phyloP scores from a whole-genome alignment of 495 filamentous ascomycete genomes.

The Darksidea phi region DNA sequence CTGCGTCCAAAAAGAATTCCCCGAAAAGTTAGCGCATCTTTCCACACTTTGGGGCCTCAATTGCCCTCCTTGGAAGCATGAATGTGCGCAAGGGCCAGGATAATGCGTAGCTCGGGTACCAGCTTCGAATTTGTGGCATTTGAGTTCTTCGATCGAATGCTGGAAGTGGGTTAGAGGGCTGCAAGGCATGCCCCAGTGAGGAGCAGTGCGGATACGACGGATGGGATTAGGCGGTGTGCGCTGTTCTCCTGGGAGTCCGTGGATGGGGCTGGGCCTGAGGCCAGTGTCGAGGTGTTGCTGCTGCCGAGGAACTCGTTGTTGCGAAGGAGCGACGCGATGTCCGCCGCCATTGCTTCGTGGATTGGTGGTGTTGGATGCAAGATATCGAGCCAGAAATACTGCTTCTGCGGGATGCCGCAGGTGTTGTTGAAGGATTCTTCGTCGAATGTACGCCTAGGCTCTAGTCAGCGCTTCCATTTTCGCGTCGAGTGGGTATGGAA shows the following conservation, averaged over 20 bases:
- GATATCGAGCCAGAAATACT: not conserved
- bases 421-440: not conserved
- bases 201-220: no score
- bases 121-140: no score
- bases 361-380: not conserved
- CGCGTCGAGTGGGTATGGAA: not conserved
- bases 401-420: not conserved
- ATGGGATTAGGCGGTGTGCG: no score
- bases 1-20: not conserved
- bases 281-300: not conserved
- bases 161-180: no score
- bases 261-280: no score
- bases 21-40: slow-evolving; percentile 2
- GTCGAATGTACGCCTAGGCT: not conserved
- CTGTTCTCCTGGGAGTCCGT: no score
- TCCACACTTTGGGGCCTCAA: not conserved
- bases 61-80: not conserved
- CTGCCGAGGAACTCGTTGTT: not conserved
- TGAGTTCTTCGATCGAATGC: no score
- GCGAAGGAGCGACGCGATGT: not conserved
- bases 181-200: no score
- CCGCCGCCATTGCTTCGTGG: not conserved
- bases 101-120: not conserved
- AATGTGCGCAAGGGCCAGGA: not conserved
- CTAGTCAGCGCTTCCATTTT: not conserved